Conservation (phyloP, 2,329 filamentous ascomycete species). For the Spiromastix sp. region DNA sequence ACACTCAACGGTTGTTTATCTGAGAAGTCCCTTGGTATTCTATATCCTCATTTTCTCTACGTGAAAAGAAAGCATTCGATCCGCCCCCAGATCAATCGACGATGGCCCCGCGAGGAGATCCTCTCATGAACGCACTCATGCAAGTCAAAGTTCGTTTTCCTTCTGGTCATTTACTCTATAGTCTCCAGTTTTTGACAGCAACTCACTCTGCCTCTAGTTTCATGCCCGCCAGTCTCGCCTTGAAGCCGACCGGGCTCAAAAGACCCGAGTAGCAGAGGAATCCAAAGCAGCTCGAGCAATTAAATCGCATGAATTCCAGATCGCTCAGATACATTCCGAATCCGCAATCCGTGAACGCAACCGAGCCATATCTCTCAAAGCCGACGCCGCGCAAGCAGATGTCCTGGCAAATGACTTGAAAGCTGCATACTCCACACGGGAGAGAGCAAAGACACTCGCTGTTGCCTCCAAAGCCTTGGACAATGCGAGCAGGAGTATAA, state of each 20-base stretch:
- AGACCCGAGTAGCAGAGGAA: slow-evolving; percentile 37
- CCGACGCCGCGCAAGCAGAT: slow-evolving; percentile 37
- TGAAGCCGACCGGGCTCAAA: slow-evolving; percentile 36
- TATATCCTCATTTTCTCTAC: no score
- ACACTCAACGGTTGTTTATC: no score
- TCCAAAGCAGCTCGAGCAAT: slow-evolving; percentile 38
- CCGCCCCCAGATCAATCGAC: no score
- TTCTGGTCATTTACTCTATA: not conserved
- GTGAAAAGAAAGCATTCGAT: no score
- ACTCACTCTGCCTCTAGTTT: slow-evolving; percentile 19
- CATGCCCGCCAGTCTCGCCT: slow-evolving; percentile 39
- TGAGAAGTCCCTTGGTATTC: no score
- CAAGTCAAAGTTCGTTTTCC: slow-evolving; percentile 5
- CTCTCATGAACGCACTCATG: slow-evolving; percentile 5
- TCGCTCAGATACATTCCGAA: slow-evolving; percentile 38
- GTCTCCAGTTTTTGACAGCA: not conserved
- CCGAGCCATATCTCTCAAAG: slow-evolving; percentile 34
- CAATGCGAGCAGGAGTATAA: slow-evolving; percentile 34
- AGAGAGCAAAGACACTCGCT: slow-evolving; percentile 35
- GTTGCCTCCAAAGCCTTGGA: slow-evolving; percentile 36
- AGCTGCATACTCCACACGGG: slow-evolving; percentile 37
- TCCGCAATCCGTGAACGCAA: slow-evolving; percentile 38
- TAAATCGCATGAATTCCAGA: slow-evolving; percentile 39
- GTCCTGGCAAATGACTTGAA: slow-evolving; percentile 41
- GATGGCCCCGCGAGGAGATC: slow-evolving; percentile 1